Evolutionary conservation across 768 basidiomycete species (phyloP).

Genomic region (Lentinula detonsa): DNA sequence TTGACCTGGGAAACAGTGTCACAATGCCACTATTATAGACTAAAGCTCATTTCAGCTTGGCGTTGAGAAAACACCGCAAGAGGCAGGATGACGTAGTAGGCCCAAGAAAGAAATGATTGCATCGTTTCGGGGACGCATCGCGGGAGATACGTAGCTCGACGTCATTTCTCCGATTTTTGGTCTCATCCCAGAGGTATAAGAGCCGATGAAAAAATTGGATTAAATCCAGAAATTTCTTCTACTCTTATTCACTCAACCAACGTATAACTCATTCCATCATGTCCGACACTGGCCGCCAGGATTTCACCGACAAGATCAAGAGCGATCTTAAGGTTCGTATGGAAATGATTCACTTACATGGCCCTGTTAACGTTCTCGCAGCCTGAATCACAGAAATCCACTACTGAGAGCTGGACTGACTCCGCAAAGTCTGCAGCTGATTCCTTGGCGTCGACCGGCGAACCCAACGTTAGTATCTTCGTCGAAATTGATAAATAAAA

Average conservation of each 20-base stretch:
- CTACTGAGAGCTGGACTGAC: conserved; percentile 45
- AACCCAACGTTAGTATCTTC: conserved; percentile 34
- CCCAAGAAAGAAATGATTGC: not conserved
- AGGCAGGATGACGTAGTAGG: too few species aligned
- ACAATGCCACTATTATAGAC: too few species aligned
- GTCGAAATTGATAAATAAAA: conserved; percentile 2
- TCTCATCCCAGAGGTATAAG: not conserved
- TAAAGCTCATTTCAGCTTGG: too few species aligned
- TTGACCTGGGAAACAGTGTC: too few species aligned
- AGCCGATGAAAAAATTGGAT: not conserved
- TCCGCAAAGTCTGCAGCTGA: conserved; percentile 40
- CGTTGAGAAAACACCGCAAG: too few species aligned
- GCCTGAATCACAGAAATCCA: conserved; percentile 58
- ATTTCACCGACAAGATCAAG: conserved; percentile 50
- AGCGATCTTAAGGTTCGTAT: conserved; percentile 41
- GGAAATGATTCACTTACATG: not conserved
- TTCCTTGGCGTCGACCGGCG: conserved; percentile 37
- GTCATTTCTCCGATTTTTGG: not conserved
- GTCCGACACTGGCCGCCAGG: conserved; percentile 55
- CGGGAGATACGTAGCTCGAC: not conserved
- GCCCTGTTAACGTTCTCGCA: conserved; percentile 12
- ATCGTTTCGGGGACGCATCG: not conserved
- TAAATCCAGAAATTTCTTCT: not conserved
- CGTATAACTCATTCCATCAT: conserved; percentile 19
- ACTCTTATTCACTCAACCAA: not conserved